A percentile compares a stretch with the other conserved stretches of the same genome.
phyloP scores from a whole-genome alignment of 1,284 basidiomycete species.

The Ustilago xerochloae region DNA sequence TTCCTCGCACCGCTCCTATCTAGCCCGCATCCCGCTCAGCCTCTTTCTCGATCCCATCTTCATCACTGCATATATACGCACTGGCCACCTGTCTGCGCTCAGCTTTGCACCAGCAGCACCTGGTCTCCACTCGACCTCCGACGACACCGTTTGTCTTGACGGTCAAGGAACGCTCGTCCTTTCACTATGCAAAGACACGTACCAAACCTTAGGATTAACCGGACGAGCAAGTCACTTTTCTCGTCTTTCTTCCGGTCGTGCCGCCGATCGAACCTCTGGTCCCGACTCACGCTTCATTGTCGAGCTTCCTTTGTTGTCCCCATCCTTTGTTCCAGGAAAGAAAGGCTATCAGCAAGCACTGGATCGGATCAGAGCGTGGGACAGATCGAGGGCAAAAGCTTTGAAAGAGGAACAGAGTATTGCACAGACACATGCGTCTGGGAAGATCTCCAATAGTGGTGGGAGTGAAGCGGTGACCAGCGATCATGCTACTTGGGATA shows the following conservation, averaged over 20 bases:
- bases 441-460: constrained; percentile 1
- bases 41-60: constrained; percentile 63
- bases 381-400: constrained; percentile 28
- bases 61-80: constrained; percentile 55
- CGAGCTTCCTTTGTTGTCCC: constrained; percentile 52
- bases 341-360: constrained; percentile 59
- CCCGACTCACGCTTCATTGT: constrained; percentile 58
- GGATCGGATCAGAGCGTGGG: constrained; percentile 53
- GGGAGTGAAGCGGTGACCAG: constrained; percentile 1
- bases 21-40: constrained; percentile 50
- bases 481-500: constrained; percentile 46
- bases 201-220: constrained; percentile 62
- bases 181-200: constrained; percentile 63
- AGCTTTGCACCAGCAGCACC: constrained; percentile 23
- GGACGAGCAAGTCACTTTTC: constrained; percentile 60
- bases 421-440: constrained; percentile 24
- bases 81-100: constrained; percentile 55
- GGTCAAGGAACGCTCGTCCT: constrained; percentile 63
- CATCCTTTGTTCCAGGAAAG: constrained; percentile 63
- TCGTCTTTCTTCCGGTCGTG: constrained; percentile 55
- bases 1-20: constrained; percentile 23
- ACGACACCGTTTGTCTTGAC: constrained; percentile 61
- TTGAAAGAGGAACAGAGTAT: constrained; percentile 11
- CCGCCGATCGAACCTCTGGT: constrained; percentile 60
- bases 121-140: constrained; percentile 36